Conservation (phyloP, 441 rosid species). For the Omphalea diandra region DNA sequence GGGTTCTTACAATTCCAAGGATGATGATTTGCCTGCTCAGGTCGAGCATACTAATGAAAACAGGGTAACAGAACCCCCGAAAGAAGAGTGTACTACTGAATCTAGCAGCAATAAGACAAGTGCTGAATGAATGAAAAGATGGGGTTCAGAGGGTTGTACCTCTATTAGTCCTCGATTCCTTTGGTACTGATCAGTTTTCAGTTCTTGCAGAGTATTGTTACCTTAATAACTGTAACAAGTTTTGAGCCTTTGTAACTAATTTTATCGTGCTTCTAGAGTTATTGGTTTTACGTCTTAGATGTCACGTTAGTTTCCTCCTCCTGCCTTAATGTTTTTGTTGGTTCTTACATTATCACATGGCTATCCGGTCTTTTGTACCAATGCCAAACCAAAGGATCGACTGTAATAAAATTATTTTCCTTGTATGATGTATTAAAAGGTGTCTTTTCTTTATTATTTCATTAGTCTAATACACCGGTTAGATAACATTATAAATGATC, state of each 20-base stretch:
- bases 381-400: no score
- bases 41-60: constrained; percentile 15
- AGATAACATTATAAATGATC: no score
- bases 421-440: no score
- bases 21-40: constrained; percentile 10
- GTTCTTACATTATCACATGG: no score
- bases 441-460: no score
- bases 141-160: not conserved
- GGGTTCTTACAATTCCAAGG: constrained; percentile 12
- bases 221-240: constrained; percentile 4
- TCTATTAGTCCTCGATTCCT: not conserved
- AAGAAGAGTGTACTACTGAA: constrained; percentile 14
- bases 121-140: constrained; percentile 13
- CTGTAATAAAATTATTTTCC: no score
- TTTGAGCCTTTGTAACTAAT: not conserved
- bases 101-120: constrained; percentile 23
- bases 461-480: no score
- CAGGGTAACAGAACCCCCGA: constrained; percentile 13
- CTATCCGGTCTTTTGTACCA: no score
- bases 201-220: not conserved
- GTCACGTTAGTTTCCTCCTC: not conserved
- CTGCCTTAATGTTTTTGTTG: no score
- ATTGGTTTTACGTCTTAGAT: not conserved
- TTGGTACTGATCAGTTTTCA: not conserved
- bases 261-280: not conserved